phyloP scores from a whole-genome alignment of 176 grass and related monocot genomes.

The Carex pumila region DNA sequence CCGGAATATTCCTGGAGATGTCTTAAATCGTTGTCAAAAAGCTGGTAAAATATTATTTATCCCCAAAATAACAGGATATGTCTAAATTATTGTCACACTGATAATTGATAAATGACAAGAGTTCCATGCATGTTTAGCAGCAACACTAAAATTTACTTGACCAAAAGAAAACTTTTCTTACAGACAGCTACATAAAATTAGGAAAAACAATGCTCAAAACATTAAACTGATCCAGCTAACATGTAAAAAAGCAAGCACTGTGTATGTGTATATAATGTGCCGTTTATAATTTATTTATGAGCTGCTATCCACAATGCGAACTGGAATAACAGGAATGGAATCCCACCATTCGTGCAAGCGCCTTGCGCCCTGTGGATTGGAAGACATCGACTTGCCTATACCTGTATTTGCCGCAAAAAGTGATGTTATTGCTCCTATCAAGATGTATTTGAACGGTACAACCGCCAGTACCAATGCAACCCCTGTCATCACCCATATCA shows the following conservation, averaged over 20 bases:
- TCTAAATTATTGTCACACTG: neutral
- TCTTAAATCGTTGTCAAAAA: neutral
- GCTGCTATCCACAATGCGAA: constrained; percentile 31
- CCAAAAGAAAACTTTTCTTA: neutral
- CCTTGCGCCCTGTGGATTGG: constrained; percentile 39
- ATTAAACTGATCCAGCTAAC: neutral
- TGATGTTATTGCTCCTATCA: constrained; percentile 32
- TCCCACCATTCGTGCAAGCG: constrained; percentile 92
- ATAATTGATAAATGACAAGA: neutral
- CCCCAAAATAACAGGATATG: neutral
- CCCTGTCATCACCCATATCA: constrained; percentile 48
- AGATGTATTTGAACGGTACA: constrained; percentile 53
- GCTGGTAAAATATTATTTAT: neutral
- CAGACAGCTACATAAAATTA: neutral
- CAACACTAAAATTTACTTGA: neutral
- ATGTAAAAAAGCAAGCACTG: neutral
- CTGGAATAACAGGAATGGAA: constrained; percentile 58
- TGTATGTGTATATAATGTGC: neutral
- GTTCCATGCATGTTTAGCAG: neutral
- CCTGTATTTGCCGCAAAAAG: constrained; percentile 31
- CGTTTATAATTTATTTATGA: neutral
- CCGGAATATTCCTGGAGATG: neutral
- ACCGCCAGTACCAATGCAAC: constrained; percentile 37
- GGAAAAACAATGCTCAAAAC: neutral
- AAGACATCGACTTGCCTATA: constrained; percentile 19